These are phyloP conservation scores for Trichoderma sp. DNA, from an alignment of 2,329 filamentous ascomycete genomes.

Conservation along the genomic window DNA sequence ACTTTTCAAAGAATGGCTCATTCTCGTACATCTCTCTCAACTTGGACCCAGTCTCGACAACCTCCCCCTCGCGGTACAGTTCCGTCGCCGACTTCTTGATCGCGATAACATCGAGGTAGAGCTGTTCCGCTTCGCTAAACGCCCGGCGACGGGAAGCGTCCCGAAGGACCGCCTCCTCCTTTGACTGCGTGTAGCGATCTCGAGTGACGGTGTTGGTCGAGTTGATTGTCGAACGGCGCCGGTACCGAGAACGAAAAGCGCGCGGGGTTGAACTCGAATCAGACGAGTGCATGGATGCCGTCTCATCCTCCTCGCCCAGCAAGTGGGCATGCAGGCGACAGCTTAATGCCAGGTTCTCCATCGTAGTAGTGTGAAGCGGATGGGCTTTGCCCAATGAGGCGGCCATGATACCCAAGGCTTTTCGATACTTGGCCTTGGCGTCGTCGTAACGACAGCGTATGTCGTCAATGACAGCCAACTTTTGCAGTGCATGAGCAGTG, in stretches of 20 bases:
- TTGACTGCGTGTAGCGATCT: constrained; percentile 7
- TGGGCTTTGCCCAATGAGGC: constrained; percentile 34
- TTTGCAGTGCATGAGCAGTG: constrained; percentile 34
- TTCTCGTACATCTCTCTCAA: constrained; percentile 38
- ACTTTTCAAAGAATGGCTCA: constrained; percentile 34
- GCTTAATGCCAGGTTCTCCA: constrained; percentile 35
- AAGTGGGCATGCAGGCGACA: constrained; percentile 29
- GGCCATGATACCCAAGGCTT: constrained; percentile 33
- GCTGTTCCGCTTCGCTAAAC: constrained; percentile 34
- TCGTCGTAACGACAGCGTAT: constrained; percentile 32
- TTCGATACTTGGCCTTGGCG: constrained; percentile 33
- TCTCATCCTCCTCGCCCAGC: constrained; percentile 24
- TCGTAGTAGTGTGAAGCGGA: constrained; percentile 33
- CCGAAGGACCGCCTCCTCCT: constrained; percentile 27
- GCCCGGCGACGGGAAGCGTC: constrained; percentile 28
- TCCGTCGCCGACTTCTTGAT: constrained; percentile 33
- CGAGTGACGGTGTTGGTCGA: constrained; percentile 13
- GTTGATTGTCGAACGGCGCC: constrained; percentile 19
- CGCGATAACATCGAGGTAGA: constrained; percentile 35
- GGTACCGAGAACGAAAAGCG: constrained; percentile 10
- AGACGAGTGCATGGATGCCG: constrained; percentile 4
- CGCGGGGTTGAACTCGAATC: not conserved
- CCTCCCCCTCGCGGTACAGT: constrained; percentile 33
- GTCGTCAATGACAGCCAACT: constrained; percentile 36
- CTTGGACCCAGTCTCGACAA: constrained; percentile 34